phyloP scores from a whole-genome alignment of 805 yeast genomes.

The Metschnikowia similis region DNA sequence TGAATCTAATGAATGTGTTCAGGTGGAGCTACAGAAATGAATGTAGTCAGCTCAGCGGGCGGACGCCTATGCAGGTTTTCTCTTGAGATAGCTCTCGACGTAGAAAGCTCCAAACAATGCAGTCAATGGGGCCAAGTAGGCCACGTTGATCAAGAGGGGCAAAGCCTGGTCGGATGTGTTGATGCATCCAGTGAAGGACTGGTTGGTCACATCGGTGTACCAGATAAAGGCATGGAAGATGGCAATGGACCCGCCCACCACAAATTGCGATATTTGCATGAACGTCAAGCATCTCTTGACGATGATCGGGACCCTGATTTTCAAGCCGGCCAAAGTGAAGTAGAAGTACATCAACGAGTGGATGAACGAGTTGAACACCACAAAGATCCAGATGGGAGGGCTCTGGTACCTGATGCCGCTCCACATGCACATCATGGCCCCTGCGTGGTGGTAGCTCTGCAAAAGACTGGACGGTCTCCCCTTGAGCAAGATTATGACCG shows the following conservation, averaged over 20 bases:
- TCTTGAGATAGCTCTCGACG: conserved; percentile 50
- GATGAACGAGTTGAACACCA: conserved; percentile 73
- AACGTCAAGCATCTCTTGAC: conserved; percentile 60
- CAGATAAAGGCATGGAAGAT: conserved; percentile 57
- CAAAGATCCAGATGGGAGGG: conserved; percentile 79
- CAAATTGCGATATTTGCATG: conserved; percentile 65
- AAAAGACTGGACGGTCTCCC: conserved; percentile 63
- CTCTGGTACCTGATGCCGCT: conserved; percentile 65
- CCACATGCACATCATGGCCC: conserved; percentile 82
- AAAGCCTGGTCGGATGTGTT: conserved; percentile 56
- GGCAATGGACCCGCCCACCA: conserved; percentile 67
- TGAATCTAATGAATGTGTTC: too few species aligned
- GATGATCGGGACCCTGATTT: conserved; percentile 51
- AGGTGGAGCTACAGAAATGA: too few species aligned
- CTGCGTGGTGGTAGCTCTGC: conserved; percentile 75
- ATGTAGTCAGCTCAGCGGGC: not conserved
- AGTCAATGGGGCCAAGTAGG: conserved; percentile 65
- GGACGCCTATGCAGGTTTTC: conserved; percentile 9
- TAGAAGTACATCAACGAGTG: conserved; percentile 73
- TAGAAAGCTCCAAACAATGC: conserved; percentile 61
- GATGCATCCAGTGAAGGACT: conserved; percentile 43
- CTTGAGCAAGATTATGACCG: conserved; percentile 60
- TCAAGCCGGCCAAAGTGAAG: conserved; percentile 56
- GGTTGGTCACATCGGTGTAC: conserved; percentile 48
- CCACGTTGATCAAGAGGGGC: conserved; percentile 58